Evolutionary conservation across 2,329 filamentous ascomycete genomes (phyloP).

Genomic region (Dothideomycetes sp.): DNA sequence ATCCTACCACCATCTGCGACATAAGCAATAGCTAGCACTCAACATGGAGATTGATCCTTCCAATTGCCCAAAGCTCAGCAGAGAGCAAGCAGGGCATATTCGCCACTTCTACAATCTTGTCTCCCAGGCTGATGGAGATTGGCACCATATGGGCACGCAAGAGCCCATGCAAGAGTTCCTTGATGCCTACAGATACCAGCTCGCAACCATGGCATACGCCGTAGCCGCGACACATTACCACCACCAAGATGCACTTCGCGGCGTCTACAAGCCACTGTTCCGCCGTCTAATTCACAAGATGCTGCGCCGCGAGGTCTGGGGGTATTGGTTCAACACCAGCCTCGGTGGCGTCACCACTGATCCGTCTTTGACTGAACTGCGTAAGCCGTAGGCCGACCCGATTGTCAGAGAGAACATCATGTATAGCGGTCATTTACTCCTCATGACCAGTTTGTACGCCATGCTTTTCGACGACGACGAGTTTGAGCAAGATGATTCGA

Average conservation of each 20-base stretch:
- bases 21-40: too few species aligned
- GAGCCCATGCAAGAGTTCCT: conserved; percentile 28
- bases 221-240: conserved; percentile 28
- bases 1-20: too few species aligned
- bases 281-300: conserved; percentile 29
- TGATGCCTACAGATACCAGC: conserved; percentile 28
- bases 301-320: conserved; percentile 31
- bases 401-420: conserved; percentile 31
- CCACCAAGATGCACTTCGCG: conserved; percentile 24
- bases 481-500: conserved; percentile 22
- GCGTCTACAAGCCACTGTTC: conserved; percentile 24
- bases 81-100: conserved; percentile 23
- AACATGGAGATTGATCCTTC: not conserved
- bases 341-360: conserved; percentile 23
- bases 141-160: conserved; percentile 22
- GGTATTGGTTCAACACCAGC: conserved; percentile 31
- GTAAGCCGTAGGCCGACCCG: conserved; percentile 32
- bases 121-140: conserved; percentile 18
- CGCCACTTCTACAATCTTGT: conserved; percentile 27
- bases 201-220: conserved; percentile 31
- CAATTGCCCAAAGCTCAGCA: conserved; percentile 10
- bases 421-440: conserved; percentile 29
- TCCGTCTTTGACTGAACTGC: conserved; percentile 26
- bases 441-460: conserved; percentile 29
- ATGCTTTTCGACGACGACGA: conserved; percentile 33